Conservation (phyloP, 306 rosid species). For the Prunus mongolica region DNA sequence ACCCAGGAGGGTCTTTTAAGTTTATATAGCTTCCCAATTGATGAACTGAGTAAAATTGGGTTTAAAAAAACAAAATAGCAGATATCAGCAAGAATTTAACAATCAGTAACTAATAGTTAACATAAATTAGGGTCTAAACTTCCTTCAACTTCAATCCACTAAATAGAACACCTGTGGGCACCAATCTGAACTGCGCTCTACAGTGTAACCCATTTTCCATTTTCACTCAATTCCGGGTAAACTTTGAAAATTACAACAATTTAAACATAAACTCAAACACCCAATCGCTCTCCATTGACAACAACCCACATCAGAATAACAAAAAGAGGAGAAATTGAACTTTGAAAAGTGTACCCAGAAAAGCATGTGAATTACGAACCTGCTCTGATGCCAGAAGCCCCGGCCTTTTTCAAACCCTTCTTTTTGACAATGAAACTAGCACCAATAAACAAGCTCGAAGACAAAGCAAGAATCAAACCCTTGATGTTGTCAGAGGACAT, state of each 20-base stretch:
- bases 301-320: not conserved
- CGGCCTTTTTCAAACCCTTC: slow-evolving; percentile 92
- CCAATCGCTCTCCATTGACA: not conserved
- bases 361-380: slow-evolving; percentile 32
- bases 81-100: not conserved
- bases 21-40: not conserved
- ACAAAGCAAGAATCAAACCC: slow-evolving; percentile 72
- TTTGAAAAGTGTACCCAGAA: not conserved
- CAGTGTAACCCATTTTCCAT: not conserved
- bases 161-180: not conserved
- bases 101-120: not conserved
- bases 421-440: slow-evolving; percentile 88
- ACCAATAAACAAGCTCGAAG: slow-evolving; percentile 84
- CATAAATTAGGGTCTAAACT: not conserved
- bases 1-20: not conserved
- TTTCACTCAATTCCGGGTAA: not conserved
- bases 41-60: not conserved
- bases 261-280: not conserved
- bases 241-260: not conserved
- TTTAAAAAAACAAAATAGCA: not conserved
- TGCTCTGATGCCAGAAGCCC: slow-evolving; percentile 82
- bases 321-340: not conserved
- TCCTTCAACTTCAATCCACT: not conserved
- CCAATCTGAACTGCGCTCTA: not conserved
- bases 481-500: slow-evolving; percentile 81